Base-by-base conservation (phyloP, 208 protist species). In the Crithidia expoeki region DNA sequence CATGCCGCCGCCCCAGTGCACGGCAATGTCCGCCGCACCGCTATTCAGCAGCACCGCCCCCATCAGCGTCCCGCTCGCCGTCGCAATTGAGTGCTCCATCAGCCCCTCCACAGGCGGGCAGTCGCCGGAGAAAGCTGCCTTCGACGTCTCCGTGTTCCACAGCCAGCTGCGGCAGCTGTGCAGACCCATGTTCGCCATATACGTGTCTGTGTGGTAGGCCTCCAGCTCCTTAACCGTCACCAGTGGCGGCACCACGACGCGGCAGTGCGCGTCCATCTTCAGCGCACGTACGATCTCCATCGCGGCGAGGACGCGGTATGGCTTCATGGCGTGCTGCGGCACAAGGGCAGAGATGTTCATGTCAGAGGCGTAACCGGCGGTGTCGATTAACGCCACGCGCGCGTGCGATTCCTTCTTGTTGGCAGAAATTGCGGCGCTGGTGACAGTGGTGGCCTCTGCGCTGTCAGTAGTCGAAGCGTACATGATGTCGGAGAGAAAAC, bases 1-100 rank as follows among this genome's bases (percentile, higher is more conserved):
- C 75, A 99, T 92, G 23, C 99, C 99, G 40, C 99, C 99, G 40
- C 97, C 93, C 98, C 98, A 99, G 89, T 99, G 99, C 71, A 99
- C 98, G 14, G 98, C 98, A 59, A 81, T 84, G 61, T 94, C 85
- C 28, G 74, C 92, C 36, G 77, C 78, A 5, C 88, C 85, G 68
- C 81, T 90, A 69, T 96, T 96, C 34, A 96, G 73, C 42, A 96
- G 77, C 38, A 94, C 80, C 42, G 92, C 92, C 9, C 85, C 92
- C 87, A 94, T 94, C 44, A 96, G 59, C 16, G 87, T 91, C 23
- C 92, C 92, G 40, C 89, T 94, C 5, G 85, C 92, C 28, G 84
- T 94, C 4, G 89, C 89, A 23, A 96, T 34, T 19, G 92, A 93
- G 68, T 96, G 89, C 68, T 96, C 87, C 69, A 96, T 85, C 53